These are phyloP conservation scores for Laburnicola sp. DNA, from an alignment of 2,329 filamentous ascomycete genomes.

Conservation along the genomic window DNA sequence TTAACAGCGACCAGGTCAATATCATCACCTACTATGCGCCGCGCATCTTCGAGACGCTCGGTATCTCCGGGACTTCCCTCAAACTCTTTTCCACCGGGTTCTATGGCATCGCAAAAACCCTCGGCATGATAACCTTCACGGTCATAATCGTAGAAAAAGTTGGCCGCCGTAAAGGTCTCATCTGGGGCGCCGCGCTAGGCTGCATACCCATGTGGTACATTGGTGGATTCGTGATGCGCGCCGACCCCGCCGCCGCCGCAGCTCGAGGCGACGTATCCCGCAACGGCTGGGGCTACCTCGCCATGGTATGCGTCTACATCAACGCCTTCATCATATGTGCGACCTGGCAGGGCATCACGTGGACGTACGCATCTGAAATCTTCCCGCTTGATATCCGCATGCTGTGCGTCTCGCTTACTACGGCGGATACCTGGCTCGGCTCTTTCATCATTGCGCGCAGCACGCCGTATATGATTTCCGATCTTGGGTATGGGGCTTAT, in stretches of 20 bases:
- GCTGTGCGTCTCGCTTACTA: conserved; percentile 46
- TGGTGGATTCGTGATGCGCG: conserved; percentile 58
- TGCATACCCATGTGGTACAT: conserved; percentile 57
- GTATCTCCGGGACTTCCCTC: conserved; percentile 48
- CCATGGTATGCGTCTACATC: conserved; percentile 60
- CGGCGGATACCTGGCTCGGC: conserved; percentile 46
- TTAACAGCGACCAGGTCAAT: conserved; percentile 29
- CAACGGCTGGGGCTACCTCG: conserved; percentile 55
- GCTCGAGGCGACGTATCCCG: conserved; percentile 47
- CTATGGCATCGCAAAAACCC: conserved; percentile 50
- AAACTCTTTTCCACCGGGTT: conserved; percentile 56
- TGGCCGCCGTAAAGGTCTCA: conserved; percentile 48
- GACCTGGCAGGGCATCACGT: conserved; percentile 49
- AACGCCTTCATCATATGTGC: conserved; percentile 58
- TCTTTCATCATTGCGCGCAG: conserved; percentile 47
- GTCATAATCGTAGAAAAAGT: conserved; percentile 47
- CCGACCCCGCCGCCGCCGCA: conserved; percentile 53
- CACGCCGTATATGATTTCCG: conserved; percentile 45
- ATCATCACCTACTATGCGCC: conserved; percentile 45
- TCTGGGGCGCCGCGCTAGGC: conserved; percentile 54
- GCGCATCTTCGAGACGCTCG: conserved; percentile 48
- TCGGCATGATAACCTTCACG: conserved; percentile 48
- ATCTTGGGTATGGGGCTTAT: conserved; percentile 45
- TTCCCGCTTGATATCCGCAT: conserved; percentile 50
- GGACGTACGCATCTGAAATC: conserved; percentile 55